Conservation (phyloP, 2,329 filamentous ascomycete species). For the Fusarium gaditjirri region DNA sequence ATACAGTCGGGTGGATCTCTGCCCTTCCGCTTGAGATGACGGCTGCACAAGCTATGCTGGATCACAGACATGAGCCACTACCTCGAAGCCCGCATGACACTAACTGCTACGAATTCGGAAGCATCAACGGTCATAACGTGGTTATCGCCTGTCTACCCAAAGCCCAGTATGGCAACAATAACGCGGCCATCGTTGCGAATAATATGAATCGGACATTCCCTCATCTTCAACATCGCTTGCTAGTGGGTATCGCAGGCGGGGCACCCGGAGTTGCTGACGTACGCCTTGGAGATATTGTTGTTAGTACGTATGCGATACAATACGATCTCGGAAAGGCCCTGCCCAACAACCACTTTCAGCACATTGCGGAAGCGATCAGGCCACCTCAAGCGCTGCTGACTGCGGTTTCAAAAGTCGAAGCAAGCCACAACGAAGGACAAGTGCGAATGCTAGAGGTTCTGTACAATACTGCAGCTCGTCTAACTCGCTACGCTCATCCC, state of each 20-base stretch:
- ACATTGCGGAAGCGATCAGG: neutral
- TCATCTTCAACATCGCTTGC: neutral
- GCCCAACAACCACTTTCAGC: neutral
- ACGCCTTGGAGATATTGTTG: constrained; percentile 43
- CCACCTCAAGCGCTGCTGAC: neutral
- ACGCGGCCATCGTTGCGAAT: constrained; percentile 41
- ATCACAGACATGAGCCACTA: constrained; percentile 32
- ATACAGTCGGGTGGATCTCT: constrained; percentile 49
- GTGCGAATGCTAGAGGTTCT: neutral
- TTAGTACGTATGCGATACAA: constrained; percentile 40
- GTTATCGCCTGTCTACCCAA: constrained; percentile 42
- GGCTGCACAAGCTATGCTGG: constrained; percentile 44
- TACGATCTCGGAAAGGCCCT: constrained; percentile 42
- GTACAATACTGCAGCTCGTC: fast-evolving
- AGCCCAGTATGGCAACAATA: constrained; percentile 32
- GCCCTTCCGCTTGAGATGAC: constrained; percentile 43
- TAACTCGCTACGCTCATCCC: neutral
- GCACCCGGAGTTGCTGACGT: constrained; percentile 21
- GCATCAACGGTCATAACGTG: constrained; percentile 38
- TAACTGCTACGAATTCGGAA: constrained; percentile 42
- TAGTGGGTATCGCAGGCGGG: constrained; percentile 44
- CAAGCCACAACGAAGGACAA: neutral
- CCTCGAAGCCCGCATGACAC: constrained; percentile 13
- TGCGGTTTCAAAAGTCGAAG: constrained; percentile 12
- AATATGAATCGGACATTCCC: constrained; percentile 54